phyloP scores from a whole-genome alignment of 768 basidiomycete species.

The Candolleomyces aberdarensis region DNA sequence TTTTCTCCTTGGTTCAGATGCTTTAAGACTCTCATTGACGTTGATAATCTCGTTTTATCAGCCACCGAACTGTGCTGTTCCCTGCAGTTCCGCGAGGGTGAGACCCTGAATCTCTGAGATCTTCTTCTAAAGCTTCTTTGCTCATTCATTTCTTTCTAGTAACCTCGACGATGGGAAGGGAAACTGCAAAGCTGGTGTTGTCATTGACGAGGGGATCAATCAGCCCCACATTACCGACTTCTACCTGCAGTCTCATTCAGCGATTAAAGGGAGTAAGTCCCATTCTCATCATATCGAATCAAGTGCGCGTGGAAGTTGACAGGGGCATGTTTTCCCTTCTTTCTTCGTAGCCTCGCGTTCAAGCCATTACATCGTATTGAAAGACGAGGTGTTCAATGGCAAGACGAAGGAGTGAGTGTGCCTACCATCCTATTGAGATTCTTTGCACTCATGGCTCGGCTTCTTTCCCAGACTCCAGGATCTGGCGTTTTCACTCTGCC shows the following conservation, averaged over 20 bases:
- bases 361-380: slow-evolving; percentile 24
- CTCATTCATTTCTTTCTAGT: background rate
- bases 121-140: no score
- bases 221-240: slow-evolving; percentile 48
- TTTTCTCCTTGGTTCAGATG: no score
- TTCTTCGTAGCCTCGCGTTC: slow-evolving; percentile 22
- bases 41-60: background rate
- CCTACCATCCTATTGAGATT: background rate
- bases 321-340: no score
- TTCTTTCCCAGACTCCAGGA: slow-evolving; percentile 21
- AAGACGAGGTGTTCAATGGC: slow-evolving; percentile 18
- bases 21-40: background rate
- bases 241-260: slow-evolving; percentile 55
- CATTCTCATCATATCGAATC: background rate
- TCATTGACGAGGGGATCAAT: slow-evolving; percentile 37
- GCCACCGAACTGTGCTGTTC: slow-evolving; percentile 28
- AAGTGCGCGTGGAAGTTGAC: background rate
- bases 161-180: slow-evolving; percentile 31
- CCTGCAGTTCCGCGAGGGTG: slow-evolving; percentile 7
- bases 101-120: no score
- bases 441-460: background rate
- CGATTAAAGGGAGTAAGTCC: slow-evolving; percentile 50
- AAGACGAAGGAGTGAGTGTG: background rate
- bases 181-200: slow-evolving; percentile 51
- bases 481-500: slow-evolving; percentile 21